phyloP scores from a whole-genome alignment of 345 rosid genomes.

The Lepidium africanum region DNA sequence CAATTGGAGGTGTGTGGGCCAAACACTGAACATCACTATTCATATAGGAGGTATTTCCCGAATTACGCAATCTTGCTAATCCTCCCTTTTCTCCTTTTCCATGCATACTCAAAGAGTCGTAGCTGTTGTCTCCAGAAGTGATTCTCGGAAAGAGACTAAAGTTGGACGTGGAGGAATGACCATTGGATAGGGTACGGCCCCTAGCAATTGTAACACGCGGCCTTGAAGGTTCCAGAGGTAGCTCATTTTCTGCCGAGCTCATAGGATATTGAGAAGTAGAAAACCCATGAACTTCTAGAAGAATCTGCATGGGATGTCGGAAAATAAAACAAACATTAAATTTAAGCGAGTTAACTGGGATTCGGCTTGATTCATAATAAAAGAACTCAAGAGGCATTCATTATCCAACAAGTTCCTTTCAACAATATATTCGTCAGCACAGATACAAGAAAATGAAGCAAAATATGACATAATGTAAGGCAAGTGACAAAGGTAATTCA shows the following conservation, averaged over 20 bases:
- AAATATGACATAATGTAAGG: background rate
- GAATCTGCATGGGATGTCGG: constrained; percentile 46
- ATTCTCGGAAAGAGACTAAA: constrained; percentile 26
- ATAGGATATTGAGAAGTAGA: constrained; percentile 41
- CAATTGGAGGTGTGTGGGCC: constrained; percentile 83
- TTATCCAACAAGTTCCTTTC: constrained; percentile 7
- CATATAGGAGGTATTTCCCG: constrained; percentile 98
- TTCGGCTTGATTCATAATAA: background rate
- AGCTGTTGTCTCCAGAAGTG: constrained; percentile 40
- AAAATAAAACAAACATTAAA: background rate
- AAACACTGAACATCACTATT: constrained; percentile 94
- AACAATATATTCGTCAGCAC: background rate
- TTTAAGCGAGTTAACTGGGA: background rate
- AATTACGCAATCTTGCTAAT: constrained; percentile 83
- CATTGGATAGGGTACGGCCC: constrained; percentile 72
- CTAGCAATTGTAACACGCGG: constrained; percentile 68
- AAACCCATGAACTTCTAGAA: constrained; percentile 58
- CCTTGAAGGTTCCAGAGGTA: constrained; percentile 82
- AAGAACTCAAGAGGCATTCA: background rate
- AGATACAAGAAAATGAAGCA: background rate
- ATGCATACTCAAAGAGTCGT: constrained; percentile 26
- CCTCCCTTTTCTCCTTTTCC: constrained; percentile 71
- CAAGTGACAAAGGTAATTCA: background rate
- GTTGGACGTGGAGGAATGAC: constrained; percentile 50
- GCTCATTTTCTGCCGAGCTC: constrained; percentile 69